Base-by-base conservation (phyloP, 2,329 filamentous ascomycete species). In the Ophiostoma triangulosporum region DNA sequence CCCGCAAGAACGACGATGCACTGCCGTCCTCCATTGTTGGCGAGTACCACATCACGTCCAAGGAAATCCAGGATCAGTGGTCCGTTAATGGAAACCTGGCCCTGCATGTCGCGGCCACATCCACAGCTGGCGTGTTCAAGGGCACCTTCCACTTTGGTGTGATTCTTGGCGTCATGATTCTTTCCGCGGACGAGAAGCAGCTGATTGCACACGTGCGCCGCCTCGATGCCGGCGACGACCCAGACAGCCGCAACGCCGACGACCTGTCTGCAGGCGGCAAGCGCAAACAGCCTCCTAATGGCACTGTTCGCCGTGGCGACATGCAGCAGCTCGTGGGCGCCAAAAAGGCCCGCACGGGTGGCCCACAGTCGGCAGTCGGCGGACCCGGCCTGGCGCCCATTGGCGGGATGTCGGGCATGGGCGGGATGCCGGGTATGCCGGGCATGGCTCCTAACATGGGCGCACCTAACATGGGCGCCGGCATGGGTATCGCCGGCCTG, bases 111-210 rank as follows among this genome's bases (percentile, higher is more conserved):
- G 53, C 50, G 4, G 50, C 56, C 26, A 64, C 62, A 20, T 55
- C 57, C 17, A 56, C 59, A 12, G 49, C 58, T 3, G 61, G 61
- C 35, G 53, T 66, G 48, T 66, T 60, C 56, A 57, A 62, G 53
- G 63, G 56, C 35, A 57, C 60, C 15, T 64, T 66, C 46, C 57
- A 67, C 53, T 64, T 65, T 54, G 60, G 65, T 17, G 54, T 64
- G 26, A 32, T 65, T 4, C 56, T 64, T 26, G 64, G 64, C 35
- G 57, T 63, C 22, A 64, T 66, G 61, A 52, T 64, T 3, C 48
- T 65, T 14, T 60, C 61, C 2, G 55, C 55, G 22, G 58, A 63
- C 52, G 55, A 63, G 54, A 54, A 57, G 27, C 50, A 55, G 33
- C 49, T 66, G 9, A 54, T 62, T 11, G 45, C 46, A 49, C 62